Percentiles rank a stretch among this genome's conserved stretches.
phyloP scores from a whole-genome alignment of 768 basidiomycete species.

The Leccinum subtestaceum region DNA sequence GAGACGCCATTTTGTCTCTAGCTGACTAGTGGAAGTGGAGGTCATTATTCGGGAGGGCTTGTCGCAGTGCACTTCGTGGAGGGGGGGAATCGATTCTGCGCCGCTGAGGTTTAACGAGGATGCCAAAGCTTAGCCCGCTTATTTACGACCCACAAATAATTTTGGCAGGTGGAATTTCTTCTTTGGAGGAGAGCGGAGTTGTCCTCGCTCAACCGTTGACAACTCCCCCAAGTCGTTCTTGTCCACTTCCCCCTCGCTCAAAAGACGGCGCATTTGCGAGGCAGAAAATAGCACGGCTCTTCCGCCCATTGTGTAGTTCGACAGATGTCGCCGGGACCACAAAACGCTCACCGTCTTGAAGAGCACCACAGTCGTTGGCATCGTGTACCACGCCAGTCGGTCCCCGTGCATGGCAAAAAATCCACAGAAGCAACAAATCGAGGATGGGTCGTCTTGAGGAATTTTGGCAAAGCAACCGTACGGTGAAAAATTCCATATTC shows the following conservation, averaged over 20 bases:
- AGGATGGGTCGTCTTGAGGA: conserved; percentile 5
- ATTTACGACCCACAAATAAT: background rate
- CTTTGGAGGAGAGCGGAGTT: conserved; percentile 18
- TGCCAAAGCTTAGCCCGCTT: background rate
- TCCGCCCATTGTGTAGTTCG: background rate
- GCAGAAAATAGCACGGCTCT: conserved; percentile 11
- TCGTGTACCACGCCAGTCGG: background rate
- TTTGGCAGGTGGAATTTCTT: conserved; percentile 16
- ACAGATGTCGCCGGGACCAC: background rate
- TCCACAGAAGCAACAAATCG: conserved; percentile 3
- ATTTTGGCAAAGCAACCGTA: conserved; percentile 10
- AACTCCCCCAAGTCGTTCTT: background rate
- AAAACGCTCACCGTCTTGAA: conserved; percentile 12
- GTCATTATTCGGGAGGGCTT: background rate
- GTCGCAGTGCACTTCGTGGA: background rate
- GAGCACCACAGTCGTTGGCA: background rate
- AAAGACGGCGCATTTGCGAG: background rate
- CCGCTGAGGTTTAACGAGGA: conserved; percentile 3
- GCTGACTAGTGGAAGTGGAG: too few relatives aligned
- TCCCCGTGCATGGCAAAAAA: conserved; percentile 3
- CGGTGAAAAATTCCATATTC: conserved; percentile 29
- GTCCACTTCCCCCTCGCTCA: background rate
- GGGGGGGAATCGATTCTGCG: background rate
- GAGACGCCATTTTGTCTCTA: background rate
- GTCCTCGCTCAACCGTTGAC: background rate